These are phyloP conservation scores for Aspergillus phoenicis DNA, from an alignment of 2,329 filamentous ascomycete species.

Conservation along the genomic window DNA sequence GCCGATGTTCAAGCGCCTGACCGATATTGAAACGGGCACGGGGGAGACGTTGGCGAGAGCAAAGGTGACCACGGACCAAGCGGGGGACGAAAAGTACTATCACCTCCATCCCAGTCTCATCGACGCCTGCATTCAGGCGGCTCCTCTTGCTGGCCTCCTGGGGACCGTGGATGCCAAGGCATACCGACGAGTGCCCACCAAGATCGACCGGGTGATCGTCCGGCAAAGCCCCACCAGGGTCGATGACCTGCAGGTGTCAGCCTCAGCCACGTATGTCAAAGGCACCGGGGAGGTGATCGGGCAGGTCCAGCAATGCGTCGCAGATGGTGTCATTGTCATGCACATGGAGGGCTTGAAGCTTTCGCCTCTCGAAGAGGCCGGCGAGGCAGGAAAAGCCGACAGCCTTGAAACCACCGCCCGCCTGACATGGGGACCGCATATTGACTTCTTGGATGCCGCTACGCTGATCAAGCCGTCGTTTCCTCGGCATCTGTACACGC, in stretches of 20 bases:
- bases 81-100: not conserved
- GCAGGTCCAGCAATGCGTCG: not conserved
- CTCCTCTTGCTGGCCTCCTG: not conserved
- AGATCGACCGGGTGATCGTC: not conserved
- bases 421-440: conserved; percentile 19
- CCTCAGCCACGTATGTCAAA: not conserved
- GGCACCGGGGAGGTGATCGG: not conserved
- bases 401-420: not conserved
- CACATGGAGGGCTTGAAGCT: not conserved
- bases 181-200: not conserved
- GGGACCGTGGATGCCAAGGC: not conserved
- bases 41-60: not conserved
- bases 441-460: conserved; percentile 18
- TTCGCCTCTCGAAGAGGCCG: not conserved
- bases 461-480: conserved; percentile 17
- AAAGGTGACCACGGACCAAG: not conserved
- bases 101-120: conserved; percentile 5
- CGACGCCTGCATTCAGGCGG: conserved; percentile 2
- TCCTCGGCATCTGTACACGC: conserved; percentile 12
- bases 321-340: not conserved
- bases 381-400: not conserved
- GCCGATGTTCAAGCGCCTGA: conserved; percentile 17
- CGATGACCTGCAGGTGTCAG: not conserved
- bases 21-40: conserved; percentile 13
- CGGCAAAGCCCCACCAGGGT: not conserved